Conservation (phyloP, 78 protist species). For the Planoprotostelium fungivorum region DNA sequence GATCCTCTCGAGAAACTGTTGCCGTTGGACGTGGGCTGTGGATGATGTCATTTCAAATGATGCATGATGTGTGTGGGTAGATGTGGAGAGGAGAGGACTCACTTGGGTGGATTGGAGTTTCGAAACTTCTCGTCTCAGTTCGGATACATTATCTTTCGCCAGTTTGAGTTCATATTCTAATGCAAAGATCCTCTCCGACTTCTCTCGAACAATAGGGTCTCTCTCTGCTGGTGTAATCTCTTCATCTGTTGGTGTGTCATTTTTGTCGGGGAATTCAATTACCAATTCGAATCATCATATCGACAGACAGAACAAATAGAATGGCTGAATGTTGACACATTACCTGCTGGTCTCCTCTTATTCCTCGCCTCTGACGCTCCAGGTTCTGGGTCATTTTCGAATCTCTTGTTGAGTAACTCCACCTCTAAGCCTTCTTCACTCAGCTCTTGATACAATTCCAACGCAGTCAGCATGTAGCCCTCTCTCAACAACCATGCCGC, state of each 20-base stretch:
- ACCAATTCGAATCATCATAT: neutral
- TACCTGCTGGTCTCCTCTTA: neutral
- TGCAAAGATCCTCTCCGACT: neutral
- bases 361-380: neutral
- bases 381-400: neutral
- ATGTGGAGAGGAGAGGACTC: no score
- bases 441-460: neutral
- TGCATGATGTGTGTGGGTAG: no score
- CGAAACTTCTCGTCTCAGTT: neutral
- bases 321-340: neutral
- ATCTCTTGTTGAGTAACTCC: neutral
- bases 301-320: no score
- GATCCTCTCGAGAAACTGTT: no score
- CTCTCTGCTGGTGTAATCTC: neutral
- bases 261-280: no score
- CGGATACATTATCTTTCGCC: neutral
- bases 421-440: neutral
- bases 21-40: no score
- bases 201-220: neutral
- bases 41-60: no score
- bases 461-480: neutral
- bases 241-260: neutral
- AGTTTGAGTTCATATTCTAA: neutral
- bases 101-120: no score
- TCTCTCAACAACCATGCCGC: neutral